A percentile compares a stretch with the other conserved stretches of the same genome.
phyloP scores from a whole-genome alignment of 441 rosid species.

The Pelargonium citronellum region DNA sequence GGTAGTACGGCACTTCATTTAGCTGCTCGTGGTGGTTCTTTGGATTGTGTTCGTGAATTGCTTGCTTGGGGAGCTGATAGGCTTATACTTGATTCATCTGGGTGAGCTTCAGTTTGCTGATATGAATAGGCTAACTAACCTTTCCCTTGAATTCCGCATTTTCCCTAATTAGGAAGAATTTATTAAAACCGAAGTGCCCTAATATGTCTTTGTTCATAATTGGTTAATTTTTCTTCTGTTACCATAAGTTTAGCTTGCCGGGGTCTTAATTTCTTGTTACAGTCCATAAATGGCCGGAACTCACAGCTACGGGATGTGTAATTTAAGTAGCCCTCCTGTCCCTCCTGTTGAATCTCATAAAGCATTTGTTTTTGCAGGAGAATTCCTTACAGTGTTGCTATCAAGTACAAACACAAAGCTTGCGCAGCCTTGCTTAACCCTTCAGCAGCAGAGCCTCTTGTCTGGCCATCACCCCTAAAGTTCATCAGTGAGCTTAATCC shows the following conservation, averaged over 20 bases:
- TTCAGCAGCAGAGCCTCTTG: conserved; percentile 86
- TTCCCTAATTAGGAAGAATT: not conserved
- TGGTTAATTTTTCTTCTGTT: not conserved
- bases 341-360: too few species aligned
- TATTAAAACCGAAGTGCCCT: not conserved
- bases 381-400: conserved; percentile 75
- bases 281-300: not conserved
- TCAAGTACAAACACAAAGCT: conserved; percentile 66
- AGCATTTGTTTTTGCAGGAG: conserved; percentile 41
- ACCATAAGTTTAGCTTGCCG: not conserved
- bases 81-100: conserved; percentile 79
- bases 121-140: not conserved
- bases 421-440: conserved; percentile 90
- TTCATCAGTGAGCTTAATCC: conserved; percentile 86
- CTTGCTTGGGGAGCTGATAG: conserved; percentile 99
- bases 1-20: conserved; percentile 98
- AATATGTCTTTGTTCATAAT: not conserved
- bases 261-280: not conserved
- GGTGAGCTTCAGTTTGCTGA: conserved; percentile 39
- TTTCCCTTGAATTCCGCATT: not conserved
- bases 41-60: conserved; percentile 79
- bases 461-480: conserved; percentile 95
- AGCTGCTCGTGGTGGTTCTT: conserved; percentile 93
- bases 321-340: not conserved
- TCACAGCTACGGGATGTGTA: not conserved